phyloP scores from a whole-genome alignment of 176 grass and related monocot genomes.

The Olyra latifolia region DNA sequence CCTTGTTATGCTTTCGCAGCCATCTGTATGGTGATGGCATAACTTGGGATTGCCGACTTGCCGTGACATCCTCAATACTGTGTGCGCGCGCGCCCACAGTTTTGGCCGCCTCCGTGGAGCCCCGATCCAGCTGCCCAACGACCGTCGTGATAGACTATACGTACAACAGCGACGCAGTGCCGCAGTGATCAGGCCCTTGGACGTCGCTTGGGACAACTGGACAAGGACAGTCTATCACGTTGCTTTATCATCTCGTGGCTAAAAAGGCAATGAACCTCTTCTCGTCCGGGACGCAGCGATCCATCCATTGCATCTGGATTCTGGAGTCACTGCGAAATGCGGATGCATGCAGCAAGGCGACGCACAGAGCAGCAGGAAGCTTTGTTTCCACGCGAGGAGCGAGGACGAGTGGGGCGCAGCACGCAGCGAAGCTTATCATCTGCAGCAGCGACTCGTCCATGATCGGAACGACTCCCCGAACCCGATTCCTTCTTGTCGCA shows the following conservation, averaged over 20 bases:
- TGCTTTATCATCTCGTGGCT: slow-evolving; percentile 7
- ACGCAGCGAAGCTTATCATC: background rate
- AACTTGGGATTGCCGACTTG: background rate
- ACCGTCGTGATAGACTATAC: background rate
- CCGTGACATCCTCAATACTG: background rate
- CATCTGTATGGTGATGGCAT: background rate
- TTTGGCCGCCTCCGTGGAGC: slow-evolving; percentile 22
- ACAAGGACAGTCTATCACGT: no score
- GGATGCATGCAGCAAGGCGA: background rate
- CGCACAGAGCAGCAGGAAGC: background rate
- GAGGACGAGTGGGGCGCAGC: background rate
- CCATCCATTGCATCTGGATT: background rate
- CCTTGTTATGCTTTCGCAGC: background rate
- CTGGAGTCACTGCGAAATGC: background rate
- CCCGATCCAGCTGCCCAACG: slow-evolving; percentile 12
- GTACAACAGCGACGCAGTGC: background rate
- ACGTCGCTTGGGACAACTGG: background rate
- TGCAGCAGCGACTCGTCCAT: background rate
- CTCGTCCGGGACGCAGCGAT: background rate
- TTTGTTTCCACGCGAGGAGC: slow-evolving; percentile 6
- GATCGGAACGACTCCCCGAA: background rate
- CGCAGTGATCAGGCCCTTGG: background rate
- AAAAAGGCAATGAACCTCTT: background rate
- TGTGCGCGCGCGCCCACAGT: slow-evolving; percentile 29
- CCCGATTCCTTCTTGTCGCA: slow-evolving; percentile 3